Base-by-base conservation (phyloP, 768 basidiomycete species). In the Suillus ampliporus region DNA sequence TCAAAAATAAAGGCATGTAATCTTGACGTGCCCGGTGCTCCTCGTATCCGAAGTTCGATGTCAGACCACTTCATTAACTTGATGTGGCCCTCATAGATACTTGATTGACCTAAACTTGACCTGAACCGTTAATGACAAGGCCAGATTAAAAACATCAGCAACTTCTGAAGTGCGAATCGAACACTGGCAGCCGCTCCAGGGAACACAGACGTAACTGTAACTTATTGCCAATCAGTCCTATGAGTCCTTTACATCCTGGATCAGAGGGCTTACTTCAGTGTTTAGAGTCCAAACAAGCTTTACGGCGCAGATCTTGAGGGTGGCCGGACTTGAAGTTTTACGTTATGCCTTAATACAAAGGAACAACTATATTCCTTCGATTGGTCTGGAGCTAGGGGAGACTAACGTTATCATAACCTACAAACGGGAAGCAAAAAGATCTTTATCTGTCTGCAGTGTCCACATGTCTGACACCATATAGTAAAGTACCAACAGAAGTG, bases 1-100 rank as follows among this genome's bases (percentile, higher is more conserved):
- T 54, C 53, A 37, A 40, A 51, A 56, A 40, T 56, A 26, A 56
- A 26, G 10, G 26, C 38, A 56, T 56, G 38, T 56, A 56, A 56
- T 56, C 19, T 38, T 17, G 38, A 40, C 54, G 23, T 38, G 38
- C 6, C 34, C 28, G 31, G 34, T 40, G 26, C 17, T 17, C 17
- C 10, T 56, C 54, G 37, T 15, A 41, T 40, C 54, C 38, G 54
- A 38, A 38, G 54, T 38, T 23, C 21, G 23, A 40, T 23, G 19
- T 34, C 50, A 7, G 17, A 28, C 14, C 23, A 26, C 5, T 21
- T 9, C 53, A n/a, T 23, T 47, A 13, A 14, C 21, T 17, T 26
- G 17, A 40, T 11, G 7, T 4, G 38, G 26, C 43, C 13, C 35
- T 59, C 34, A 15, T 46, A 13, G 15, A 59, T 37, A 8, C 6